These are phyloP conservation scores for Scedosporium apiospermum DNA, from an alignment of 2,329 filamentous ascomycete genomes.

Conservation along the genomic window DNA sequence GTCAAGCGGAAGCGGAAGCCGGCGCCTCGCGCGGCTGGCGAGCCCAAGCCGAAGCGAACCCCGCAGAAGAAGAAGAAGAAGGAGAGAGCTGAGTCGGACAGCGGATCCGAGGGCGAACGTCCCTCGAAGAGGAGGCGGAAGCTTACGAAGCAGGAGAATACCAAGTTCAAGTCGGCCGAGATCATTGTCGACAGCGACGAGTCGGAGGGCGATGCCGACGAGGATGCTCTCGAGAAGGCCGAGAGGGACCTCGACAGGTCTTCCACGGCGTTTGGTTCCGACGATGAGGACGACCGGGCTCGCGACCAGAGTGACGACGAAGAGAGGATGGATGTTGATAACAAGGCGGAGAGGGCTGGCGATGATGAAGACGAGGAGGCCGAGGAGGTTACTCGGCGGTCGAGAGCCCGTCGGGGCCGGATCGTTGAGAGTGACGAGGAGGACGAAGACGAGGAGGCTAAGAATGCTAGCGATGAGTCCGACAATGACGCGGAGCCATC, in stretches of 20 bases:
- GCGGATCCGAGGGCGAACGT: constrained; percentile 30
- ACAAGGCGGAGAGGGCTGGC: constrained; percentile 21
- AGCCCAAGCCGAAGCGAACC: constrained; percentile 31
- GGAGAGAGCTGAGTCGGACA: constrained; percentile 28
- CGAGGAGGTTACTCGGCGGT: constrained; percentile 34
- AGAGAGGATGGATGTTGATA: constrained; percentile 45
- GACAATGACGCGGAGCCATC: constrained; percentile 15
- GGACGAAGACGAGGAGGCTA: constrained; percentile 22
- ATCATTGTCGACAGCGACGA: constrained; percentile 71
- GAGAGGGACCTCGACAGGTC: constrained; percentile 18
- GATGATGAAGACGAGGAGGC: constrained; percentile 42
- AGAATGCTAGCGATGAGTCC: constrained; percentile 15
- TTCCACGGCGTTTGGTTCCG: constrained; percentile 9
- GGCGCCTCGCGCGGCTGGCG: constrained; percentile 25
- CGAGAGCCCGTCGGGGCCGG: constrained; percentile 37
- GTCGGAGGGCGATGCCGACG: constrained; percentile 29
- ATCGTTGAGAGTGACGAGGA: constrained; percentile 48
- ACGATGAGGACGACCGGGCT: constrained; percentile 18
- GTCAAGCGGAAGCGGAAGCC: constrained; percentile 61
- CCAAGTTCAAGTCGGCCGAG: constrained; percentile 80
- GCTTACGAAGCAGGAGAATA: constrained; percentile 28
- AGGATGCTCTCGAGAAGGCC: constrained; percentile 16
- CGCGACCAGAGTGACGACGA: constrained; percentile 19
- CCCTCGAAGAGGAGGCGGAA: constrained; percentile 35
- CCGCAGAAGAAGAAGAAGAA: constrained; percentile 46